phyloP scores from a whole-genome alignment of 2,329 filamentous ascomycete genomes.

The Calonectria multiphialidica region DNA sequence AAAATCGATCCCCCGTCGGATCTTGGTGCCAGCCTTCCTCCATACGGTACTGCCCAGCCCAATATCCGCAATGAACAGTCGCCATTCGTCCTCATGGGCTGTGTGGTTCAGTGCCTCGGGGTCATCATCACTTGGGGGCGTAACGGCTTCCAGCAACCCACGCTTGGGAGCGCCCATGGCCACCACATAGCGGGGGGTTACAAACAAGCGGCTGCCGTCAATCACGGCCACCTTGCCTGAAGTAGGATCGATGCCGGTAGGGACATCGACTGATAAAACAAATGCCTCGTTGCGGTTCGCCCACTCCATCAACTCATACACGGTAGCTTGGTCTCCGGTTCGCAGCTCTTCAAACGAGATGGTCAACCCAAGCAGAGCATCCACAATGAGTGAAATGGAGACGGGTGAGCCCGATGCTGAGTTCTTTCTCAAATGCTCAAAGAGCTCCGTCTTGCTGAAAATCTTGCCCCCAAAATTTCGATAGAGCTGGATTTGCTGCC shows the following conservation, averaged over 20 bases:
- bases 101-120: constrained; percentile 45
- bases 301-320: constrained; percentile 94
- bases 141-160: constrained; percentile 83
- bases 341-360: constrained; percentile 90
- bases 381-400: constrained; percentile 84
- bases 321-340: constrained; percentile 83
- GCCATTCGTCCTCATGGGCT: constrained; percentile 74
- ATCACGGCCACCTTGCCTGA: constrained; percentile 75
- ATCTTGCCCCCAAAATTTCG: constrained; percentile 85
- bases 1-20: constrained; percentile 89
- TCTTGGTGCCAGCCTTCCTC: constrained; percentile 85
- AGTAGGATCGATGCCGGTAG: constrained; percentile 86
- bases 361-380: constrained; percentile 88
- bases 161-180: constrained; percentile 89
- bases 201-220: constrained; percentile 83
- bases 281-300: constrained; percentile 88
- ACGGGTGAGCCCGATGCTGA: constrained; percentile 54
- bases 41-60: constrained; percentile 86
- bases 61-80: constrained; percentile 87
- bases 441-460: constrained; percentile 69
- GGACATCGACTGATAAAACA: constrained; percentile 89
- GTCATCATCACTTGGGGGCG: constrained; percentile 59
- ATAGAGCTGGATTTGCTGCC: constrained; percentile 86
- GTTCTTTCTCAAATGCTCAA: constrained; percentile 68
- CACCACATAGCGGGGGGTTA: constrained; percentile 86